Conservation (phyloP, 257 asterid genomes). For the Coffea eugenioides region DNA sequence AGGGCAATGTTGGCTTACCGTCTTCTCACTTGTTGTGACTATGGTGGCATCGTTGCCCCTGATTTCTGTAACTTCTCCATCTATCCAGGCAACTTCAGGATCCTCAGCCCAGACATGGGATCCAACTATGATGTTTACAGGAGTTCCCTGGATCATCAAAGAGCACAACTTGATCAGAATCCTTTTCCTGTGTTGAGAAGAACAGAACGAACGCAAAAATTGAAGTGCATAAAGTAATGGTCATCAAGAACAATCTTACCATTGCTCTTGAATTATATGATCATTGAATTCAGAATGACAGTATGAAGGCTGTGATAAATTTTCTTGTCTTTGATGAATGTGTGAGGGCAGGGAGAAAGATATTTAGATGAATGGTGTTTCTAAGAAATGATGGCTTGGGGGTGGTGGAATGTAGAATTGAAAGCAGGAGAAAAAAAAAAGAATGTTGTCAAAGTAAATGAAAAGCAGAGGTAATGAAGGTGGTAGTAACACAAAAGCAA, state of each 20-base stretch:
- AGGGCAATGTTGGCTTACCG: conserved; percentile 43
- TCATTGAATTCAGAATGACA: conserved; percentile 43
- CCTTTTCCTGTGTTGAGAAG: background rate
- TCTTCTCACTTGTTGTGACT: conserved; percentile 59
- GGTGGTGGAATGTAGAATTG: conserved; percentile 39
- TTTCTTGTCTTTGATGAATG: conserved; percentile 11
- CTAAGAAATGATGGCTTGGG: conserved; percentile 36
- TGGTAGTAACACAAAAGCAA: conserved; percentile 69
- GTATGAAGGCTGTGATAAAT: conserved; percentile 17
- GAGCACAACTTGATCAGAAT: background rate
- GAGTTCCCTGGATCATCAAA: conserved; percentile 75
- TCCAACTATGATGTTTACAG: conserved; percentile 86
- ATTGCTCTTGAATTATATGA: conserved; percentile 52
- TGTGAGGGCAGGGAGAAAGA: conserved; percentile 24
- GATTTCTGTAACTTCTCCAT: conserved; percentile 72
- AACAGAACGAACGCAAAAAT: conserved; percentile 10
- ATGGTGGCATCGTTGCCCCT: conserved; percentile 67
- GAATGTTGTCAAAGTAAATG: conserved; percentile 53
- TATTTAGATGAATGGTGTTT: conserved; percentile 27
- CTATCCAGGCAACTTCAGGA: conserved; percentile 82
- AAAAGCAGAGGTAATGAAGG: conserved; percentile 66
- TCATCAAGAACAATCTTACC: conserved; percentile 52
- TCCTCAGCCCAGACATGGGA: conserved; percentile 92
- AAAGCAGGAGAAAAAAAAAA: conserved; percentile 29
- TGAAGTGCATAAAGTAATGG: background rate